phyloP scores from a whole-genome alignment of 2,329 filamentous ascomycete genomes.

The Pestalotiopsis sp. region DNA sequence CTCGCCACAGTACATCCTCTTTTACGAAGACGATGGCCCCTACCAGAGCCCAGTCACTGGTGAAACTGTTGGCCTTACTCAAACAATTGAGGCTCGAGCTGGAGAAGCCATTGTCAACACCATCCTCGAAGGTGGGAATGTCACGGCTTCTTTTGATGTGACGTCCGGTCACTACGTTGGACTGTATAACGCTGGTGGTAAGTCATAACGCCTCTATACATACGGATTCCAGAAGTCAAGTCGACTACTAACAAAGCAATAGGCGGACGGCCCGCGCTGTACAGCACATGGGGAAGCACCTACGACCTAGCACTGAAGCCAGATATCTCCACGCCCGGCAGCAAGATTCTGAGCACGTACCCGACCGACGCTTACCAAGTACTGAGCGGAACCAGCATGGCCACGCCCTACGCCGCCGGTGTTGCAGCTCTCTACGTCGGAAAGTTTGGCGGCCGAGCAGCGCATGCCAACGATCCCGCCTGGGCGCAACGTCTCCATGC shows the following conservation, averaged over 20 bases:
- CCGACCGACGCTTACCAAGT: constrained; percentile 38
- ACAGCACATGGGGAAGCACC: constrained; percentile 42
- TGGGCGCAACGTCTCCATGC: constrained; percentile 24
- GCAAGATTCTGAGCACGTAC: constrained; percentile 45
- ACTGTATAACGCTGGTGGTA: constrained; percentile 19
- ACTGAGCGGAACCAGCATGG: constrained; percentile 49
- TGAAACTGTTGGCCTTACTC: constrained; percentile 17
- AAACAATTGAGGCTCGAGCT: constrained; percentile 25
- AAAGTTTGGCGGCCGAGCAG: constrained; percentile 26
- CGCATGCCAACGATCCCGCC: constrained; percentile 22
- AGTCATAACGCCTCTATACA: background rate
- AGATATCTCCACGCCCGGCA: constrained; percentile 40
- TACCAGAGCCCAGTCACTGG: constrained; percentile 18
- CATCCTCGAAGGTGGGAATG: constrained; percentile 28
- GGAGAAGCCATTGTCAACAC: constrained; percentile 33
- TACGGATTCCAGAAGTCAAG: background rate
- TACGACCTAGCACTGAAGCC: constrained; percentile 43
- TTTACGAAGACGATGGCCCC: constrained; percentile 32
- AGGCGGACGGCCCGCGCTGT: constrained; percentile 23
- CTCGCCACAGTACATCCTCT: constrained; percentile 30
- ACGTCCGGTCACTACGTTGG: constrained; percentile 21
- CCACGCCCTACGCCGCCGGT: constrained; percentile 44
- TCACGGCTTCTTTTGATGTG: constrained; percentile 28
- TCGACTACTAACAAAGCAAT: background rate
- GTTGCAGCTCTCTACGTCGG: constrained; percentile 34